These are phyloP conservation scores for Xanthoceras sorbifolium DNA, from an alignment of 345 rosid genomes.

Conservation along the genomic window DNA sequence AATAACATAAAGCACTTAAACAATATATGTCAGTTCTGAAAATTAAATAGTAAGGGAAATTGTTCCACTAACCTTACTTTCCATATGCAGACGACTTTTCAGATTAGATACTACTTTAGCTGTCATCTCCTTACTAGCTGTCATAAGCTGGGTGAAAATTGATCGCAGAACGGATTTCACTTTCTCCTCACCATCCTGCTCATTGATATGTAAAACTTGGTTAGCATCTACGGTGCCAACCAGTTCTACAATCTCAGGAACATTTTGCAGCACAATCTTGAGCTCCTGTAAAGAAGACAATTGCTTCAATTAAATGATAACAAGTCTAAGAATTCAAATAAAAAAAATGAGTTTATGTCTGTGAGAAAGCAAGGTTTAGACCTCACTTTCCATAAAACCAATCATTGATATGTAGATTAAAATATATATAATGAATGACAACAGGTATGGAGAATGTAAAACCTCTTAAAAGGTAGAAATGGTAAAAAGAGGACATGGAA, in stretches of 20 bases:
- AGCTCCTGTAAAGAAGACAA: conserved; percentile 66
- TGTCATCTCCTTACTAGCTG: conserved; percentile 69
- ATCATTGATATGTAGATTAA: no score
- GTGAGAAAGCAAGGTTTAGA: background rate
- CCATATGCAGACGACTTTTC: conserved; percentile 60
- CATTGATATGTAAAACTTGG: conserved; percentile 45
- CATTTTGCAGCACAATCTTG: conserved; percentile 62
- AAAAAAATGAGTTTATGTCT: no score
- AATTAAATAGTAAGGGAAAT: background rate
- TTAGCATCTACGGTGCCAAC: conserved; percentile 62
- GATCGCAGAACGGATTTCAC: conserved; percentile 63
- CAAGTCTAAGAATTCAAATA: background rate
- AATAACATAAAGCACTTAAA: conserved; percentile 1
- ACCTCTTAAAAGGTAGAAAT: background rate
- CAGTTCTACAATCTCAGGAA: conserved; percentile 85
- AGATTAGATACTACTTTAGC: conserved; percentile 54
- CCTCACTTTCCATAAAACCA: background rate
- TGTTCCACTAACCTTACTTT: conserved; percentile 60
- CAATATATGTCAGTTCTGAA: background rate
- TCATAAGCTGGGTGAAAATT: conserved; percentile 83
- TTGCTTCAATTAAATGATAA: background rate
- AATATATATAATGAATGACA: background rate
- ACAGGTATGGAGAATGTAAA: background rate
- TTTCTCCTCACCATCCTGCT: conserved; percentile 52
- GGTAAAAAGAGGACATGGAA: background rate